A percentile compares a stretch with the other conserved stretches of the same genome.
These are phyloP conservation scores for Cadophora sp. DNA, from an alignment of 2,329 filamentous ascomycete genomes.

Conservation along the genomic window DNA sequence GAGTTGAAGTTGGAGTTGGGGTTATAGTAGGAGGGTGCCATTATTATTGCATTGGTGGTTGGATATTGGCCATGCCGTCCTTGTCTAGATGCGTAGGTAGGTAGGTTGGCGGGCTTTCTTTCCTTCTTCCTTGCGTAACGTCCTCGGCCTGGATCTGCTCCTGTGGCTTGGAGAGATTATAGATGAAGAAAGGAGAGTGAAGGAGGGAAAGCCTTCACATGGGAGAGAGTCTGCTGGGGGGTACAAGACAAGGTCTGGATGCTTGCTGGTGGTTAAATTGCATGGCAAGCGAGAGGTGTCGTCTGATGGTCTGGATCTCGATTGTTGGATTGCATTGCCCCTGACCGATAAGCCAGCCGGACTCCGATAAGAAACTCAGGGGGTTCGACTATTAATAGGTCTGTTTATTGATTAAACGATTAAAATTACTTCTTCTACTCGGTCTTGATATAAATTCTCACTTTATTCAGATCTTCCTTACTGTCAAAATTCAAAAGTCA, in stretches of 20 bases:
- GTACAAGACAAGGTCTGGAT: conserved; percentile 5
- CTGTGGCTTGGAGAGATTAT: conserved; percentile 10
- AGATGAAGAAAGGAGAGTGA: background rate
- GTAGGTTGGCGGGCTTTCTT: background rate
- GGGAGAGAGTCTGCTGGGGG: background rate
- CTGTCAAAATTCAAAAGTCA: background rate
- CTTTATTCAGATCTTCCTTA: background rate
- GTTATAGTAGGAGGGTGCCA: conserved; percentile 38
- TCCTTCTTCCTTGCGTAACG: background rate
- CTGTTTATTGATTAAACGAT: background rate
- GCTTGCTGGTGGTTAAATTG: conserved; percentile 10
- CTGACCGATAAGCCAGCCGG: background rate
- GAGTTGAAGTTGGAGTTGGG: conserved; percentile 21
- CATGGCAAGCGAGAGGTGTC: conserved; percentile 6
- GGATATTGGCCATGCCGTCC: conserved; percentile 31
- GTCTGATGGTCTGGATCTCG: conserved; percentile 2
- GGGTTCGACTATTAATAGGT: conserved; percentile 6
- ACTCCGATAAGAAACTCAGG: conserved; percentile 12
- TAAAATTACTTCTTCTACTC: background rate
- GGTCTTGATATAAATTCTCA: background rate
- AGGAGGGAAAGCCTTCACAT: conserved; percentile 1
- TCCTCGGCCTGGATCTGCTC: background rate
- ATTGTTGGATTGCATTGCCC: background rate
- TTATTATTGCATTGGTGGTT: conserved; percentile 14
- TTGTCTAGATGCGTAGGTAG: background rate